Base-by-base conservation (phyloP, 495 filamentous ascomycete species). In the Penicillium egyptiacum region DNA sequence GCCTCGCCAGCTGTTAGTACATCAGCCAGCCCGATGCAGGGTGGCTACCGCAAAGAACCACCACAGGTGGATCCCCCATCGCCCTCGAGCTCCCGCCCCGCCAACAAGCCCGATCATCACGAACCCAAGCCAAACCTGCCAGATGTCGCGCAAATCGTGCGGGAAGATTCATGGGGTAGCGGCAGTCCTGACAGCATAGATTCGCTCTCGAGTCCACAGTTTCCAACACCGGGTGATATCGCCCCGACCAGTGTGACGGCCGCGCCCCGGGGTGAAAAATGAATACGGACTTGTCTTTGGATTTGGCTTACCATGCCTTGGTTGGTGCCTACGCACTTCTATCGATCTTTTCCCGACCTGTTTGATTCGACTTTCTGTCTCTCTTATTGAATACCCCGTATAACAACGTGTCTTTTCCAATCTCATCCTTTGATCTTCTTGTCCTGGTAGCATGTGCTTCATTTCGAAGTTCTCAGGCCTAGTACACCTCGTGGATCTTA, bases 341-440 rank as follows among this genome's bases (percentile, higher is more conserved):
- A 35, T 31, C 28, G 20, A 39, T 59, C 14, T 60, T 58, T 64
- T 66, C 44, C 5, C 55, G 59, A 46, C 19, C 3, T 53, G n/a
- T 65, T 62, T 70, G 67, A 62, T 56, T 68, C 58, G 57, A 67
- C 59, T 59, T 50, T 60, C 56, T 65, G 60, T 70, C 63, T 69
- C 64, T 70, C 63, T 65, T 55, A 65, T 70, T 69, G 71, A 68
- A 74, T 74, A 74, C 71, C 71, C 71, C 65, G 57, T 60, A 65
- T 71, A 71, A 66, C 64, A 63, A 55, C 53, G 28, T 56, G 43
- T 48, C 30, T 52, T 44, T 30, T 56, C 47, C 28, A 37, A n/a
- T 48, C 40, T 26, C 28, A n/a, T 8, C 53, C 37, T 53, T 35
- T 33, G 25, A 40, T 43, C 20, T 47, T 54, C 28, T 49, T 56